These are phyloP conservation scores for Stachybotrys elegans DNA, from an alignment of 2,329 filamentous ascomycete species.

Conservation along the genomic window DNA sequence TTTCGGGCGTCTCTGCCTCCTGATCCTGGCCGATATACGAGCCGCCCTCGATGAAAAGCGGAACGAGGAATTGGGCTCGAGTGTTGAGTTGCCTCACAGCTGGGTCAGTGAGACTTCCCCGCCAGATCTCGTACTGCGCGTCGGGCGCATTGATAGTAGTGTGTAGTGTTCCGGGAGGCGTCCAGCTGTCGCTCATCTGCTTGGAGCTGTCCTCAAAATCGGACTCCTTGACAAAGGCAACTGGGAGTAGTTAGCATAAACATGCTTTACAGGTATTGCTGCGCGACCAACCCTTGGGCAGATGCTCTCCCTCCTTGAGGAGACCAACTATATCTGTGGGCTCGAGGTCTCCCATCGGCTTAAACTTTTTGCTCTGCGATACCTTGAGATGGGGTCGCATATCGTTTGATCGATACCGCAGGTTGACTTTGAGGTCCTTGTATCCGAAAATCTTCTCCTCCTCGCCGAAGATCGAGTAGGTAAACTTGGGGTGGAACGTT, in stretches of 20 bases:
- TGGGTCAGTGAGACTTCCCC: constrained; percentile 65
- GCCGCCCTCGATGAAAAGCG: constrained; percentile 92
- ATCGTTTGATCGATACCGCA: constrained; percentile 65
- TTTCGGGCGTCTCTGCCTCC: constrained; percentile 53
- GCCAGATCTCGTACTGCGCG: constrained; percentile 79
- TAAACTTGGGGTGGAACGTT: constrained; percentile 79
- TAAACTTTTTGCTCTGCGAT: constrained; percentile 67
- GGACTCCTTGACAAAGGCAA: constrained; percentile 34
- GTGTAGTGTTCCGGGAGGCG: constrained; percentile 71
- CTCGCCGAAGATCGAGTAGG: constrained; percentile 90
- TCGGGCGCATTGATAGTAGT: constrained; percentile 57
- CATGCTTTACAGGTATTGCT: not conserved
- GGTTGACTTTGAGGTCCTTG: constrained; percentile 69
- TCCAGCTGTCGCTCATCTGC: constrained; percentile 42
- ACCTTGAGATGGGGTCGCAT: constrained; percentile 73
- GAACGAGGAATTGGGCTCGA: constrained; percentile 77
- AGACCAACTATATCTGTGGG: constrained; percentile 64
- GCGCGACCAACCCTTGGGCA: constrained; percentile 56
- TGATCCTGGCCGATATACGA: constrained; percentile 55
- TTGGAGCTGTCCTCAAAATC: constrained; percentile 59
- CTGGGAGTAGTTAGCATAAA: constrained; percentile 8
- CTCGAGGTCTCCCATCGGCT: constrained; percentile 60
- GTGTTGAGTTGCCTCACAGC: constrained; percentile 66
- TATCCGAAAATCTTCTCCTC: constrained; percentile 90
- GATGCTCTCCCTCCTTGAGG: constrained; percentile 57